A percentile compares a stretch with the other conserved stretches of the same genome.
Conservation (phyloP, 805 yeast genomes). For the Zygosaccharomyces rouxii region DNA sequence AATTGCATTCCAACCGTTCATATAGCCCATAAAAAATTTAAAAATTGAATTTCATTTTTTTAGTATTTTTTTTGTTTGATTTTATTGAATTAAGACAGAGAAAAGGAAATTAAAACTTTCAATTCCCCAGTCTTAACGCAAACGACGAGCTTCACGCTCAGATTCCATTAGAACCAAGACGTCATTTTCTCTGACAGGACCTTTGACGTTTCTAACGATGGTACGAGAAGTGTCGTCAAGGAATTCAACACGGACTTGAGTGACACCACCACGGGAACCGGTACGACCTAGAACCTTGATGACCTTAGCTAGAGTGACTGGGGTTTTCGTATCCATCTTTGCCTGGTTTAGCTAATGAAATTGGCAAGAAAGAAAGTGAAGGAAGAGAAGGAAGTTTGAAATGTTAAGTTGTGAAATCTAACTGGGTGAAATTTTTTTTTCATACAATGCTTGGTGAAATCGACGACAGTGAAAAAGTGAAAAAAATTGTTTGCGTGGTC, state of each 20-base stretch:
- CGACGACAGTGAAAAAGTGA: constrained; percentile 6
- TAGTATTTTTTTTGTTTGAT: constrained; percentile 5
- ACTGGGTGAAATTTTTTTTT: constrained; percentile 9
- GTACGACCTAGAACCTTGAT: constrained; percentile 99
- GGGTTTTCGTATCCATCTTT: constrained; percentile 55
- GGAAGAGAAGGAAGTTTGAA: neutral
- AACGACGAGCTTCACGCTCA: constrained; percentile 98
- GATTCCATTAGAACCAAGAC: constrained; percentile 99
- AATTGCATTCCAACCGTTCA: constrained; percentile 1
- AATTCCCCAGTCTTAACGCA: constrained; percentile 49
- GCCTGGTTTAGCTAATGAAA: constrained; percentile 15
- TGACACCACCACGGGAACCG: constrained; percentile 99
- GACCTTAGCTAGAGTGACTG: constrained; percentile 99
- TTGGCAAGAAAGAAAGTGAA: neutral
- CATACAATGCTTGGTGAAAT: constrained; percentile 2
- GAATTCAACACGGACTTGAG: constrained; percentile 97
- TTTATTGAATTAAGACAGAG: constrained; percentile 6
- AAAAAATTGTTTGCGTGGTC: constrained; percentile 16
- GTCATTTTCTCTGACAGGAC: constrained; percentile 97
- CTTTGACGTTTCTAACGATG: constrained; percentile 95
- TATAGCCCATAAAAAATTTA: constrained; percentile 5
- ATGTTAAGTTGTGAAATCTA: constrained; percentile 2
- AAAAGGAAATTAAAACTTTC: neutral
- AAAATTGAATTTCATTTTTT: constrained; percentile 2
- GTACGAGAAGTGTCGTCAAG: constrained; percentile 92